Percentiles rank a stretch among this genome's conserved stretches.
Evolutionary conservation across 768 basidiomycete genomes (phyloP).

Genomic region (Suillus fuscotomentosus): DNA sequence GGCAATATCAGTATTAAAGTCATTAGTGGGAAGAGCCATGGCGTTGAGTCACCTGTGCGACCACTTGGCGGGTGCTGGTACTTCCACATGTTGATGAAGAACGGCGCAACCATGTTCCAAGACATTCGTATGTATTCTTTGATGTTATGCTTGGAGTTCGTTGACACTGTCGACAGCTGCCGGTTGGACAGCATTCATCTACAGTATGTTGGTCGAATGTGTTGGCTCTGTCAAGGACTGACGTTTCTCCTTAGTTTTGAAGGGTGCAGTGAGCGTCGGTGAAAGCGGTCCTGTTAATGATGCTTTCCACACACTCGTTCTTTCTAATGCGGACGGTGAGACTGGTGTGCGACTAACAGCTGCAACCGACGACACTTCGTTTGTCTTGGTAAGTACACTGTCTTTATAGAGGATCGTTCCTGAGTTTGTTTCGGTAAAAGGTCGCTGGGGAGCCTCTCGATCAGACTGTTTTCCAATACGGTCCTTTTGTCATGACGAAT

Average conservation of each 20-base stretch:
- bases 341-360: constrained; percentile 69
- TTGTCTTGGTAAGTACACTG: constrained; percentile 58
- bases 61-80: constrained; percentile 95
- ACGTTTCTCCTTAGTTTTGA: constrained; percentile 23
- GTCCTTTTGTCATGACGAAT: constrained; percentile 85
- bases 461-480: constrained; percentile 85
- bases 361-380: constrained; percentile 60
- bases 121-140: constrained; percentile 61
- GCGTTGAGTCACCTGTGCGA: constrained; percentile 82
- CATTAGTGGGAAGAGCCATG: constrained; percentile 87
- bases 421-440: constrained; percentile 31
- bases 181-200: constrained; percentile 91
- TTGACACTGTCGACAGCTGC: constrained; percentile 40
- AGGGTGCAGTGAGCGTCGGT: constrained; percentile 65
- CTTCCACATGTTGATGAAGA: constrained; percentile 73
- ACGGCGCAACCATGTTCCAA: constrained; percentile 69
- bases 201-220: constrained; percentile 48
- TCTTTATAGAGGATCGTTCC: not conserved
- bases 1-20: constrained; percentile 75
- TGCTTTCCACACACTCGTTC: constrained; percentile 79
- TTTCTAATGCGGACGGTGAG: constrained; percentile 58
- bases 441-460: constrained; percentile 87
- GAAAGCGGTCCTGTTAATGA: constrained; percentile 44
- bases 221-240: constrained; percentile 4
- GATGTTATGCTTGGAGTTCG: not conserved